A percentile compares a stretch with the other conserved stretches of the same genome.
phyloP scores from a whole-genome alignment of 257 asterid species.

The Rauvolfia tetraphylla region DNA sequence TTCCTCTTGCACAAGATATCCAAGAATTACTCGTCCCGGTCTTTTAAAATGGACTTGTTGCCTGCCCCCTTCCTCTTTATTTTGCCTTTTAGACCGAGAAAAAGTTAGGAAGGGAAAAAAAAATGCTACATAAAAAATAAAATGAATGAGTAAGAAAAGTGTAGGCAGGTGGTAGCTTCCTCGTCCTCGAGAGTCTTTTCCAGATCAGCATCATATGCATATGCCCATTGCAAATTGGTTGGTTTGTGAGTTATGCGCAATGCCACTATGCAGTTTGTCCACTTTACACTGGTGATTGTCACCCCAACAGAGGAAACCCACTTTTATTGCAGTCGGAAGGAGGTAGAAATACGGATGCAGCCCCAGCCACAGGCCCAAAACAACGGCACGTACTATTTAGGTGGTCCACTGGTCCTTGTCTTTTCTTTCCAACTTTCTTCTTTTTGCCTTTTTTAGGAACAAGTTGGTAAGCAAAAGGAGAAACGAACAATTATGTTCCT shows the following conservation, averaged over 20 bases:
- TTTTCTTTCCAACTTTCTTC: no score
- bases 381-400: no score
- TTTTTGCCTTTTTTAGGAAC: neutral
- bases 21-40: neutral
- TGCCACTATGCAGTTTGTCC: conserved; percentile 27
- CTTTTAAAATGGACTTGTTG: no score
- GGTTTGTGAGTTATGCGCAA: conserved; percentile 59
- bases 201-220: conserved; percentile 58
- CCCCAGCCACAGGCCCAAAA: conserved; percentile 2
- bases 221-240: conserved; percentile 7
- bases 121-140: neutral
- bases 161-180: conserved; percentile 6
- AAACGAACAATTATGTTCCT: neutral
- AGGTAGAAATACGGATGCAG: neutral
- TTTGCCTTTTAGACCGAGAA: neutral
- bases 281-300: conserved; percentile 2
- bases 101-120: neutral
- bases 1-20: neutral
- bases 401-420: neutral
- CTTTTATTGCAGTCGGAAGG: neutral
- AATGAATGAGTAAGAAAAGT: neutral
- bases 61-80: neutral
- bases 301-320: neutral
- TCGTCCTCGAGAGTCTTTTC: conserved; percentile 28
- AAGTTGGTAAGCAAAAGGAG: neutral